Evolutionary conservation across 2,329 filamentous ascomycete genomes (phyloP).

Genomic region (Curvularia sp.): DNA sequence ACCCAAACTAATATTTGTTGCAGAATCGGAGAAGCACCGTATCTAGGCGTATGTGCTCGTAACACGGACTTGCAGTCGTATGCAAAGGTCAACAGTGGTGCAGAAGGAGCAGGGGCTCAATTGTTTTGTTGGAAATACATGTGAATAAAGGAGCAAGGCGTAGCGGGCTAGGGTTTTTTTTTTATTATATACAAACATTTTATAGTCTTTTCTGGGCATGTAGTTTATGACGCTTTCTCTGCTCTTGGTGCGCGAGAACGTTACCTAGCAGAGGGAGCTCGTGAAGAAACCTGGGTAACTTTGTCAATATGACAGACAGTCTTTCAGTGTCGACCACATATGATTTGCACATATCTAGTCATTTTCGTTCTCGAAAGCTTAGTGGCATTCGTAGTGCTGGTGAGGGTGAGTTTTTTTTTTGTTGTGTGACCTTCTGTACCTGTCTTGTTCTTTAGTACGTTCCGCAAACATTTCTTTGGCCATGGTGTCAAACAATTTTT

Average conservation of each 20-base stretch:
- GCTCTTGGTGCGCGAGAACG: slow-evolving; percentile 4
- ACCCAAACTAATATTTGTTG: slow-evolving; percentile 16
- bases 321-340: slow-evolving; percentile 8
- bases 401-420: too few relatives aligned
- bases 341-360: slow-evolving; percentile 17
- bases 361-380: slow-evolving; percentile 17
- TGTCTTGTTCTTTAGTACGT: too few relatives aligned
- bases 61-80: neutral
- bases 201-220: slow-evolving; percentile 9
- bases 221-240: slow-evolving; percentile 10
- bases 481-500: too few relatives aligned
- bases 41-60: slow-evolving; percentile 55
- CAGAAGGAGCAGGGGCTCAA: slow-evolving; percentile 8
- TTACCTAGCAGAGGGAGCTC: neutral
- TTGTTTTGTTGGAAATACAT: slow-evolving; percentile 16
- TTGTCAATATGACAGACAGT: slow-evolving; percentile 1
- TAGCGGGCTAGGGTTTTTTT: slow-evolving; percentile 11
- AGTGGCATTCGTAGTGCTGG: neutral
- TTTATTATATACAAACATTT: neutral
- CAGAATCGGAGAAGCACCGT: slow-evolving; percentile 80
- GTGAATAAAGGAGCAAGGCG: slow-evolving; percentile 20
- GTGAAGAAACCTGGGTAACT: neutral
- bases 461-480: too few relatives aligned
- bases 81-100: neutral
- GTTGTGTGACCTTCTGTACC: too few relatives aligned